Conservation (phyloP, 2,329 filamentous ascomycete species). For the Penicillium sp. region DNA sequence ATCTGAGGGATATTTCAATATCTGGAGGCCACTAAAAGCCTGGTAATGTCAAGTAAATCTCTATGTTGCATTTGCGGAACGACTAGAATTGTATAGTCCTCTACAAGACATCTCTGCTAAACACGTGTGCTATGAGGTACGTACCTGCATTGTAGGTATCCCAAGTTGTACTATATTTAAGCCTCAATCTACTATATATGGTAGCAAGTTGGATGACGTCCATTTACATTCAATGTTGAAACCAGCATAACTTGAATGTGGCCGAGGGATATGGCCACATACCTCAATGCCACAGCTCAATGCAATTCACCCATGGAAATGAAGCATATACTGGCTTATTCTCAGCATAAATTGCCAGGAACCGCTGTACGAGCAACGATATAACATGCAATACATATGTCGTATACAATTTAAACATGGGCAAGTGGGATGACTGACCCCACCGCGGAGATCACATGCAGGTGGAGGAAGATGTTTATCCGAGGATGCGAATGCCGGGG, state of each 20-base stretch:
- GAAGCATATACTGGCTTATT: neutral
- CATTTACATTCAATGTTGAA: neutral
- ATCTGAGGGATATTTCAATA: neutral
- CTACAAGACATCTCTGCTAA: neutral
- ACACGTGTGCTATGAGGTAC: neutral
- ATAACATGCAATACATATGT: neutral
- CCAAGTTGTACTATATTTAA: neutral
- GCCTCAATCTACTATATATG: neutral
- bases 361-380: neutral
- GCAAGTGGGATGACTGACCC: neutral
- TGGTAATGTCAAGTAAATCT: too few relatives aligned
- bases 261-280: neutral
- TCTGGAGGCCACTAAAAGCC: neutral
- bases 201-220: neutral
- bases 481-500: neutral
- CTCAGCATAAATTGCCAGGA: neutral
- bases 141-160: neutral
- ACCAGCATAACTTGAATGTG: neutral
- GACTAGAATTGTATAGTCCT: neutral
- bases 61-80: neutral
- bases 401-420: neutral
- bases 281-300: neutral
- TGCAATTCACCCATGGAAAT: neutral
- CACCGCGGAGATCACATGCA: conserved; percentile 1
- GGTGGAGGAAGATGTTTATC: neutral